A percentile compares a stretch with the other conserved stretches of the same genome.
These are phyloP conservation scores for Epichloe sp. DNA, from an alignment of 2,329 filamentous ascomycete species.

Conservation along the genomic window DNA sequence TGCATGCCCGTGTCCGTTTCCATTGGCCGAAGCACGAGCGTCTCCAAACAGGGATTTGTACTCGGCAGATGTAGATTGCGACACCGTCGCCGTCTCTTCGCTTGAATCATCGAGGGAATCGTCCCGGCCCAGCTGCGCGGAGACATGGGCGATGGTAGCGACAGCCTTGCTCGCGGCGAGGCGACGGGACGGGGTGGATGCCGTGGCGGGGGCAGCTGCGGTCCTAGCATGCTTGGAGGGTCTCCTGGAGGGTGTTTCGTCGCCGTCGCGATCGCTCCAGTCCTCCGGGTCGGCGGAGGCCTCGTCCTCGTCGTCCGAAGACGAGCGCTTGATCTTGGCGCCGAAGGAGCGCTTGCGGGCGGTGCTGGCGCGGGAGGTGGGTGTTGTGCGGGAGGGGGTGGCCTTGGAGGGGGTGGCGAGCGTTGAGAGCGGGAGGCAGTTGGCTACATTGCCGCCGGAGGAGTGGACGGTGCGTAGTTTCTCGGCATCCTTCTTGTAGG, in stretches of 20 bases:
- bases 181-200: constrained; percentile 16
- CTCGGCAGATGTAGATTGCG: not conserved
- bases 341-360: constrained; percentile 14
- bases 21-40: not conserved
- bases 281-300: constrained; percentile 14
- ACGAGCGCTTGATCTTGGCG: constrained; percentile 14
- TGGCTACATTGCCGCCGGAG: constrained; percentile 32
- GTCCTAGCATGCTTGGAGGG: constrained; percentile 9
- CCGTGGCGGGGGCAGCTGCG: constrained; percentile 11
- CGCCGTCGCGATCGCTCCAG: constrained; percentile 12
- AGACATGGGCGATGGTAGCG: constrained; percentile 21
- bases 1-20: not conserved
- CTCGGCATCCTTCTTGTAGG: constrained; percentile 40
- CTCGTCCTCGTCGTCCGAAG: constrained; percentile 14
- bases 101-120: constrained; percentile 9
- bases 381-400: constrained; percentile 2
- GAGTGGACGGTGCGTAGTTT: constrained; percentile 31
- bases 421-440: constrained; percentile 19
- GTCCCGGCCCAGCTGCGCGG: constrained; percentile 11
- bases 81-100: constrained; percentile 16
- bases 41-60: constrained; percentile 4
- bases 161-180: constrained; percentile 19
- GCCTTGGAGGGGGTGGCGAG: constrained; percentile 19
- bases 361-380: constrained; percentile 7
- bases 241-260: constrained; percentile 27